Percentiles rank a stretch among this genome's conserved stretches.
phyloP scores from a whole-genome alignment of 1,139 yeast genomes.

The Hemisphaericaspora subhashii region DNA sequence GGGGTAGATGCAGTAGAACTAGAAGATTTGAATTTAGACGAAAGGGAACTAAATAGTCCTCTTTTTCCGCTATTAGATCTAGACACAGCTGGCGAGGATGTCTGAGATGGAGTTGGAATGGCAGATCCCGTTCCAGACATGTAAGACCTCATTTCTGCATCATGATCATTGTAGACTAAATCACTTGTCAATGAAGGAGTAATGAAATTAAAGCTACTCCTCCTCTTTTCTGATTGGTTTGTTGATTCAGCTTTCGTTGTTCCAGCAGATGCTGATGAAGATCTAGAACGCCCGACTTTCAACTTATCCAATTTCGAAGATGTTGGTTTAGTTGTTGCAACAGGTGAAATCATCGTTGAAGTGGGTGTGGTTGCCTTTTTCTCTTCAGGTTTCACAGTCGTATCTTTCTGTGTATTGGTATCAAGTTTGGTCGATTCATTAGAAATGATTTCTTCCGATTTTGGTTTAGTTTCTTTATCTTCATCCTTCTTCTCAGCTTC shows the following conservation, averaged over 20 bases:
- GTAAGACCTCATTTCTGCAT: conserved; percentile 9
- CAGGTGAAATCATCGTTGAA: background rate
- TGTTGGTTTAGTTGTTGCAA: conserved; percentile 2
- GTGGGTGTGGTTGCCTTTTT: conserved; percentile 3
- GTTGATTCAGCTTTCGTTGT: conserved; percentile 22
- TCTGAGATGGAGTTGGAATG: conserved; percentile 12
- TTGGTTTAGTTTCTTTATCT: conserved; percentile 5
- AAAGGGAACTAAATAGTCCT: conserved; percentile 51
- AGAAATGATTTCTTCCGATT: too few relatives aligned
- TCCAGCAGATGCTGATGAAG: conserved; percentile 27
- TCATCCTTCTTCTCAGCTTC: conserved; percentile 11
- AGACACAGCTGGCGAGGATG: conserved; percentile 19
- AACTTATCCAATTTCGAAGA: conserved; percentile 24
- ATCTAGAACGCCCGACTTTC: conserved; percentile 32
- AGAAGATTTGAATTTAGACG: conserved; percentile 51
- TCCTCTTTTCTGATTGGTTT: conserved; percentile 9
- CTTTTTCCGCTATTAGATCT: conserved; percentile 32
- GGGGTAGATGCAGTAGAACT: conserved; percentile 10
- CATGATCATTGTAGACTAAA: conserved; percentile 13
- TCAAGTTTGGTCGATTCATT: too few relatives aligned
- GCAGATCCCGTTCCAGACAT: conserved; percentile 15
- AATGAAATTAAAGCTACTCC: conserved; percentile 14
- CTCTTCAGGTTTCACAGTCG: conserved; percentile 2
- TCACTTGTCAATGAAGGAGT: conserved; percentile 14
- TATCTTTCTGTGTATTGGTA: background rate